Conservation (phyloP, 2,329 filamentous ascomycete genomes). For the Monosporascus sp. region DNA sequence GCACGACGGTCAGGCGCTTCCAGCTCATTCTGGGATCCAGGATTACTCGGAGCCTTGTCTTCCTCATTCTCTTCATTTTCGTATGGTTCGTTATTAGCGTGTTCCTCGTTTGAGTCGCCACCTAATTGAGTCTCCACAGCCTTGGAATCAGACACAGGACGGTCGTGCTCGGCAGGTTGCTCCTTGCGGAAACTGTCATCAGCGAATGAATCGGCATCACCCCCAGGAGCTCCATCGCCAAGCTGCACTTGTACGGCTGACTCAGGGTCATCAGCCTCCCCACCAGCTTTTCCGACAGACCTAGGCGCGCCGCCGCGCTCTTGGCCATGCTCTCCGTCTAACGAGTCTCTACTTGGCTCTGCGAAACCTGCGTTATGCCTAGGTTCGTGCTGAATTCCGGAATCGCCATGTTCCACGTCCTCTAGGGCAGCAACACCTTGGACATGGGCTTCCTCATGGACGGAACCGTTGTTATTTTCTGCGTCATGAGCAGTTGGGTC, state of each 20-base stretch:
- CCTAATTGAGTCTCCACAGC: conserved; percentile 14
- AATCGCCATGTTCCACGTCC: not conserved
- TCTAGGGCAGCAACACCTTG: not conserved
- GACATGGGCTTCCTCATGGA: not conserved
- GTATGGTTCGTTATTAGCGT: conserved; percentile 13
- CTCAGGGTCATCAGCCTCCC: conserved; percentile 2
- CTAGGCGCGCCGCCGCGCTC: not conserved
- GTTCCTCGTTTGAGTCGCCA: conserved; percentile 12
- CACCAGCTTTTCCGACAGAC: conserved; percentile 1
- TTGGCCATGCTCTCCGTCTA: not conserved
- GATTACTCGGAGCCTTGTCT: conserved; percentile 1
- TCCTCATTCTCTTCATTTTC: conserved; percentile 6
- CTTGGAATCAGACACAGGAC: conserved; percentile 1
- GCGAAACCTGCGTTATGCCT: not conserved
- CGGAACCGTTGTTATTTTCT: not conserved
- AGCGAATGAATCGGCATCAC: conserved; percentile 4
- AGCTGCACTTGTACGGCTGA: not conserved
- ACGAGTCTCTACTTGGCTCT: not conserved
- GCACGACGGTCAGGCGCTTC: conserved; percentile 2
- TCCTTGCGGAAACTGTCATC: conserved; percentile 2
- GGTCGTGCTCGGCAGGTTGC: not conserved
- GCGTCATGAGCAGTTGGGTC: not conserved
- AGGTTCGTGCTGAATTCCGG: conserved; percentile 2
- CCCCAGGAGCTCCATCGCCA: conserved; percentile 3
- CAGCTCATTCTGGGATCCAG: conserved; percentile 1